Base-by-base conservation (phyloP, 2,329 filamentous ascomycete species). In the Didymella pomorum region DNA sequence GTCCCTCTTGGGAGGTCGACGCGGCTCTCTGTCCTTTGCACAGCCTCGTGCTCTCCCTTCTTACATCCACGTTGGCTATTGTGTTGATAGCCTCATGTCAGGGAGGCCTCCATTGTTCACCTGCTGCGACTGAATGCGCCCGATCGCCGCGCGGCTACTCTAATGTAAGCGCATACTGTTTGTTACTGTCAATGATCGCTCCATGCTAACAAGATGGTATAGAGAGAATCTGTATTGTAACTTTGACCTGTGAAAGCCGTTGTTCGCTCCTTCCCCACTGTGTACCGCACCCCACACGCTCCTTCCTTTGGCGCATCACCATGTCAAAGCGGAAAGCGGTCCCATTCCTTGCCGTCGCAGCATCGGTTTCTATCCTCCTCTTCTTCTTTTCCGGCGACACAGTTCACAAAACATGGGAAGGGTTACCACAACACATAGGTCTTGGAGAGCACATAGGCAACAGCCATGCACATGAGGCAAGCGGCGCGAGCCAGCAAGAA, bases 401-500 rank as follows among this genome's bases (percentile, higher is more conserved):
- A 18, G 63, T 67, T 14, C 71, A 69, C 41, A 69, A 76, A 44
- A 71, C 74, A 61, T 79, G 76, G 76, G 70, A 66, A 29, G 67
- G 68, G 2, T 48, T 80, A 23, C 79, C 79, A 21, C 77, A 81
- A 58, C 68, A 74, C 41, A 60, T 81, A 31, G 78, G 77, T 16
- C 54, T 80, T 7, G 77, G 77, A n/a, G 76, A 79, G 16, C 68
- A 73, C 37, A 44, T 75, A 44, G 65, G 60, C 18, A 62, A 58
- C 49, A 63, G 51, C 45, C 33, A 64, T 35, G 55, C 66, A 37
- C 45, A 54, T 5, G 61, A 62, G 14, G 54, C 49, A 31, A 50
- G 60, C 41, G 42, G 43, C 25, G 58, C 43, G 11, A 60, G 51
- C 18, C 37, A 61, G 9, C 58, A 68, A 50, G 70, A 76, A 21